Evolutionary conservation across 768 basidiomycete genomes (phyloP).

Genomic region (Sporobolomyces roseus): DNA sequence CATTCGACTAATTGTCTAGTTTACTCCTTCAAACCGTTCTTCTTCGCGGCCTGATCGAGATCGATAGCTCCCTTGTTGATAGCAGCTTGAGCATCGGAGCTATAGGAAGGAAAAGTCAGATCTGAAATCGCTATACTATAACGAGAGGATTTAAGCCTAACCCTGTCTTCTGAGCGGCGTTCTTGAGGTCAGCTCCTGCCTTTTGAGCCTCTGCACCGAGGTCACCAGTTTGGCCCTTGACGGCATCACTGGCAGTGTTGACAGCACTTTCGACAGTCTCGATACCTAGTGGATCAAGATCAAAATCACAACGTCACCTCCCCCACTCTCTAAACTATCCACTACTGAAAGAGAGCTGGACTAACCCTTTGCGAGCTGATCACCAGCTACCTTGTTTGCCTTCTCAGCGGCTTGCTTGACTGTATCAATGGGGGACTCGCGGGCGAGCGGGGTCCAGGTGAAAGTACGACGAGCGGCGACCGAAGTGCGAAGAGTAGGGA

Average conservation of each 20-base stretch:
- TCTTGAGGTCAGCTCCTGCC: conserved; percentile 40
- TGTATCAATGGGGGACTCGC: conserved; percentile 52
- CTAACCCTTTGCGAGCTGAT: conserved; percentile 17
- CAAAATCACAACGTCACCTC: background rate
- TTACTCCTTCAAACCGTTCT: conserved; percentile 8
- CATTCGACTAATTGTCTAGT: too few species aligned
- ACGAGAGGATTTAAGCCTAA: background rate
- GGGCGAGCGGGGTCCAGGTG: conserved; percentile 47
- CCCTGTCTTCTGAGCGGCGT: conserved; percentile 31
- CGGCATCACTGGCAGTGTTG: conserved; percentile 35
- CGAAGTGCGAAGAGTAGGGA: conserved; percentile 34
- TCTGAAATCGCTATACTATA: background rate
- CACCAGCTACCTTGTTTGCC: conserved; percentile 42
- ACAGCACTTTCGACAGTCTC: conserved; percentile 51
- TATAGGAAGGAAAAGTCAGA: background rate
- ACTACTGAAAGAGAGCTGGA: background rate
- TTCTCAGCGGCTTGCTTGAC: conserved; percentile 51
- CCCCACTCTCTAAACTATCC: background rate
- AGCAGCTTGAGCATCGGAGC: conserved; percentile 6
- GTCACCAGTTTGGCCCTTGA: conserved; percentile 38
- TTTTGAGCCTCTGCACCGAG: conserved; percentile 39
- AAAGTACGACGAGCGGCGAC: conserved; percentile 44
- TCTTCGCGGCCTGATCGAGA: conserved; percentile 15
- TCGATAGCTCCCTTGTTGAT: conserved; percentile 19
- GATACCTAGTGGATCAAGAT: conserved; percentile 48